These are phyloP conservation scores for Pseudopyricularia javanii DNA, from an alignment of 2,329 filamentous ascomycete genomes.

Conservation along the genomic window DNA sequence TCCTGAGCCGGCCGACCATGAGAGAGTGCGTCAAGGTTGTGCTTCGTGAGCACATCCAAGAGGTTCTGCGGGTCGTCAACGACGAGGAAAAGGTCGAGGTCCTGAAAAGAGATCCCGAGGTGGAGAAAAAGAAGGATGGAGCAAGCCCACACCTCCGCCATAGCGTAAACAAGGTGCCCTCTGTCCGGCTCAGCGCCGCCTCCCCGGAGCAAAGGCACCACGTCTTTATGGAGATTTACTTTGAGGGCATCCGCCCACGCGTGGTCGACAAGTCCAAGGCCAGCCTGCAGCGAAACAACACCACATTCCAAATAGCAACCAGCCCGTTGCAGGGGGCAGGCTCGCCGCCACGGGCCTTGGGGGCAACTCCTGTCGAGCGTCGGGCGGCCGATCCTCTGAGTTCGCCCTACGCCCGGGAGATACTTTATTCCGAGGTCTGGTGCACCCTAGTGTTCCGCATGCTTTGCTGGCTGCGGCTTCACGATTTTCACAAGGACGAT, in stretches of 20 bases:
- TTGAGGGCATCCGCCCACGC: slow-evolving; percentile 25
- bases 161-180: background rate
- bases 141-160: slow-evolving; percentile 1
- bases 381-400: background rate
- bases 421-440: slow-evolving; percentile 29
- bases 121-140: background rate
- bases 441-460: slow-evolving; percentile 42
- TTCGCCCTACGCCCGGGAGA: slow-evolving; percentile 6
- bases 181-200: slow-evolving; percentile 29
- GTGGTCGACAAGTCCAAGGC: slow-evolving; percentile 20
- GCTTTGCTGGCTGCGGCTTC: slow-evolving; percentile 45
- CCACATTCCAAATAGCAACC: background rate
- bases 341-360: background rate
- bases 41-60: slow-evolving; percentile 35
- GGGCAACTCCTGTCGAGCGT: background rate
- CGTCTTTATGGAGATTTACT: slow-evolving; percentile 40
- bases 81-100: slow-evolving; percentile 14
- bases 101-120: background rate
- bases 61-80: slow-evolving; percentile 33
- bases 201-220: slow-evolving; percentile 35
- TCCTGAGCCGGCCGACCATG: slow-evolving; percentile 19
- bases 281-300: slow-evolving; percentile 5
- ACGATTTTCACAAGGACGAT: slow-evolving; percentile 44
- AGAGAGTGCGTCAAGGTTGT: slow-evolving; percentile 29
- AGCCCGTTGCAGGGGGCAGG: background rate